Percentiles rank a stretch among this genome's conserved stretches.
Evolutionary conservation across 306 rosid species (phyloP).

Genomic region (apple (Malus domestica)): ASM211411v1 NC_041801.1:5841001-5841500

Average conservation of each 20-base stretch:
- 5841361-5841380: conserved; percentile 56
- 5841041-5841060: conserved; percentile 2
- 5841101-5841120: background rate
- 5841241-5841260: conserved; percentile 13
- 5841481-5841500: conserved; percentile 90
- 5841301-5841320: background rate
- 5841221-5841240: conserved; percentile 18
- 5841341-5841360: conserved; percentile 13
- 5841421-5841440: conserved; percentile 17
- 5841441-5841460: conserved; percentile 46
- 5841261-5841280: background rate
- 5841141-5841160: background rate
- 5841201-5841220: conserved; percentile 5
- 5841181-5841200: background rate
- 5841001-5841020: background rate
- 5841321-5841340: background rate
- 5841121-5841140: conserved; percentile 7
- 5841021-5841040: background rate
- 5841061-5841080: background rate
- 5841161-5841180: background rate
- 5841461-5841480: conserved; percentile 90
- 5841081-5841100: background rate
- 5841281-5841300: background rate
- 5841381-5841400: conserved; percentile 52
- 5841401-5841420: conserved; percentile 37